Percentiles rank a stretch among this genome's conserved stretches.
Conservation (phyloP, 2,329 filamentous ascomycete species). For the Ascocoryne sarcoides region DNA sequence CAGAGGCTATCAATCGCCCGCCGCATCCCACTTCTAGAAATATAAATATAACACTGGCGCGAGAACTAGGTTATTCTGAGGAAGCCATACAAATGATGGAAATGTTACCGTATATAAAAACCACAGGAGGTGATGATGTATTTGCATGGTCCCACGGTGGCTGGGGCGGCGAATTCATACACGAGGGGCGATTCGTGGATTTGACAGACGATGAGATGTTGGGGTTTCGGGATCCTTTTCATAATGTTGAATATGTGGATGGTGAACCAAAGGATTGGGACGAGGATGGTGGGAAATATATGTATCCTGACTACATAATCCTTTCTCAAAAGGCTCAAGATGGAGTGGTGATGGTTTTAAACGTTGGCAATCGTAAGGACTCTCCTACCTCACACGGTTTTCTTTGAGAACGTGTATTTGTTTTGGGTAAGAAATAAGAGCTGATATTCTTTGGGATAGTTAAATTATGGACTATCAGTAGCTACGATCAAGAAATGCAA, state of each 20-base stretch:
- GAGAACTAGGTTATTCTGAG: constrained; percentile 5
- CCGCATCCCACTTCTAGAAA: constrained; percentile 3
- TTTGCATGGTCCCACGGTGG: constrained; percentile 1
- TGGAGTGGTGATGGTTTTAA: constrained; percentile 8
- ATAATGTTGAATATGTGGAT: constrained; percentile 1
- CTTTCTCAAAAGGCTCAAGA: constrained; percentile 6
- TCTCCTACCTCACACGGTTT: background rate
- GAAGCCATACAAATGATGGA: constrained; percentile 11
- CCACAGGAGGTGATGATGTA: background rate
- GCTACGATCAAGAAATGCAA: background rate
- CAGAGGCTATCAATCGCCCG: constrained; percentile 1
- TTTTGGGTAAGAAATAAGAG: background rate
- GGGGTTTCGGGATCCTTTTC: constrained; percentile 2
- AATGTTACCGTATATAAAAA: constrained; percentile 12
- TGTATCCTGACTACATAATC: constrained; percentile 10
- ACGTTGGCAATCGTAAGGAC: constrained; percentile 4
- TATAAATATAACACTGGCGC: constrained; percentile 8
- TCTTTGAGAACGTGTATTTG: background rate
- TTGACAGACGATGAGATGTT: constrained; percentile 4
- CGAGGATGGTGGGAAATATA: constrained; percentile 7
- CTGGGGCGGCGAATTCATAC: constrained; percentile 6
- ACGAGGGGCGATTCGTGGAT: constrained; percentile 8
- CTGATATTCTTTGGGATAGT: too few relatives aligned
- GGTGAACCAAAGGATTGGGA: too few relatives aligned
- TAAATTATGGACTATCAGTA: constrained; percentile 4